A percentile compares a stretch with the other conserved stretches of the same genome.
phyloP scores from a whole-genome alignment of 441 rosid species.

The Euphorbia schlechtendalii region DNA sequence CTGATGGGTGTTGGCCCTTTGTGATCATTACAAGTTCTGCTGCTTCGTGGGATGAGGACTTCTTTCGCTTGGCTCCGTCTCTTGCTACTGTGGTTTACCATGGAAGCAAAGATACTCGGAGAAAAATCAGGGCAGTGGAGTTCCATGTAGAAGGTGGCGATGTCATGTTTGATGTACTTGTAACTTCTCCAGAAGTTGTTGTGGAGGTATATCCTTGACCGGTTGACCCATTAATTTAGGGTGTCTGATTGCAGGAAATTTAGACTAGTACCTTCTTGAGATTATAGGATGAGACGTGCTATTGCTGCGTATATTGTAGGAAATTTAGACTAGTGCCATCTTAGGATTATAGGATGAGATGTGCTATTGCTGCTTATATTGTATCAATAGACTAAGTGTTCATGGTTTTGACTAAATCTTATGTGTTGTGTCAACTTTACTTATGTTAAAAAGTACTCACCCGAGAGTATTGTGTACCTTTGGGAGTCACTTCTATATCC shows the following conservation, averaged over 20 bases:
- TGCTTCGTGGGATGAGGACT: slow-evolving; percentile 50
- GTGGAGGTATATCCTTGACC: slow-evolving; percentile 35
- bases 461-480: background rate
- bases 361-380: background rate
- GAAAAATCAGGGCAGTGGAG: slow-evolving; percentile 36
- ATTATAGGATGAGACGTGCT: background rate
- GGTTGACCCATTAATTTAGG: slow-evolving; percentile 9
- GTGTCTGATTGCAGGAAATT: background rate
- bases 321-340: too few species aligned
- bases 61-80: slow-evolving; percentile 33
- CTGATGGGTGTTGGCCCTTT: slow-evolving; percentile 33
- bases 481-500: background rate
- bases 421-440: background rate
- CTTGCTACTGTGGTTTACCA: slow-evolving; percentile 38
- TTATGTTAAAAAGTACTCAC: background rate
- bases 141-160: slow-evolving; percentile 33
- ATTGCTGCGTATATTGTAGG: background rate
- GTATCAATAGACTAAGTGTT: background rate
- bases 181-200: slow-evolving; percentile 43
- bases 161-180: slow-evolving; percentile 45
- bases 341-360: too few species aligned
- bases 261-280: background rate
- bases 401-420: background rate
- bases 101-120: slow-evolving; percentile 37
- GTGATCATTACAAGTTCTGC: slow-evolving; percentile 41